Evolutionary conservation across 192 early-diverging fungal species (phyloP).

Genomic region (Entomortierella lignicola): DNA sequence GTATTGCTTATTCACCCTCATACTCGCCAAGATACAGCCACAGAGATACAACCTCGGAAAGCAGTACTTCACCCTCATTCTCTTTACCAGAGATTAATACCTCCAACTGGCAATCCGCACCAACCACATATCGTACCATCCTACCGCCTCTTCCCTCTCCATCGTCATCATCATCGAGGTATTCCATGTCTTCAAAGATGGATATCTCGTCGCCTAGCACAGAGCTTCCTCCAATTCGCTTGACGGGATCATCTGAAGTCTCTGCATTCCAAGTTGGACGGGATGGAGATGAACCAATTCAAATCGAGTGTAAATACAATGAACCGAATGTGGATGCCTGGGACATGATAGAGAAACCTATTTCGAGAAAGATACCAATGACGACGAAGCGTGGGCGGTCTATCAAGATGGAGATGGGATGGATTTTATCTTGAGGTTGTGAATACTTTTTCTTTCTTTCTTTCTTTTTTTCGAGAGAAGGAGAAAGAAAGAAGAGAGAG

Average conservation of each 20-base stretch:
- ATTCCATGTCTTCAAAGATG: slow-evolving; percentile 17
- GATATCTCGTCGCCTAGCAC: slow-evolving; percentile 27
- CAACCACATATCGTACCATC: background rate
- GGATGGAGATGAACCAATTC: slow-evolving; percentile 33
- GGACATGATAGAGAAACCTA: slow-evolving; percentile 52
- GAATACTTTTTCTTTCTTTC: too few relatives aligned
- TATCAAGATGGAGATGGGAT: slow-evolving; percentile 54
- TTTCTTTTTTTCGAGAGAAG: too few relatives aligned
- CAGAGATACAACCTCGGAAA: background rate
- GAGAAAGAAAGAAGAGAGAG: too few relatives aligned
- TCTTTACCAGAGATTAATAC: slow-evolving; percentile 3
- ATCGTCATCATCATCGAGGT: background rate
- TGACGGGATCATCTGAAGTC: background rate
- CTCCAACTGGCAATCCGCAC: background rate
- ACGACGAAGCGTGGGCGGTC: slow-evolving; percentile 48
- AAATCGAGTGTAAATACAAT: slow-evolving; percentile 54
- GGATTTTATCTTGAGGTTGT: slow-evolving; percentile 37
- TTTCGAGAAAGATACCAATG: slow-evolving; percentile 35
- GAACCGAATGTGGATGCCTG: slow-evolving; percentile 52
- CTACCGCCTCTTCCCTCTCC: background rate
- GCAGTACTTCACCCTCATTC: background rate
- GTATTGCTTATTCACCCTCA: slow-evolving; percentile 49
- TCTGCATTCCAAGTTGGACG: slow-evolving; percentile 29
- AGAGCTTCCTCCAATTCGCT: slow-evolving; percentile 32
- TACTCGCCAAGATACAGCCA: slow-evolving; percentile 27